These are phyloP conservation scores for Penicillium sp. DNA, from an alignment of 2,329 filamentous ascomycete genomes.

Conservation along the genomic window DNA sequence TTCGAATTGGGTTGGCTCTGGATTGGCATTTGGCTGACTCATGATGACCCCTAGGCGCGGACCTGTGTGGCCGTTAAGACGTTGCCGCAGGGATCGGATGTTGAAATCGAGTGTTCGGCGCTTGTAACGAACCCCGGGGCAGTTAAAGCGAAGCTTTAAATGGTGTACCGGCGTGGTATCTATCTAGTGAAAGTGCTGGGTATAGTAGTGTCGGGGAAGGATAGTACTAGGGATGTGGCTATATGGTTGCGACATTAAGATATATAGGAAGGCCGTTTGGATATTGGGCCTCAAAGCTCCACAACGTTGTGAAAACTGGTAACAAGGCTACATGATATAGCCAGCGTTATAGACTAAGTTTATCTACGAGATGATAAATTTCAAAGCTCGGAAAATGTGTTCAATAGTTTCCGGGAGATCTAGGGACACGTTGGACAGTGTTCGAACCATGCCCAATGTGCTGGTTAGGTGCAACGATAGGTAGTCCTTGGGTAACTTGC, in stretches of 20 bases:
- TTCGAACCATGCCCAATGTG: not conserved
- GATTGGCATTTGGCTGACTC: not conserved
- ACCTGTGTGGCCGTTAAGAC: constrained; percentile 58
- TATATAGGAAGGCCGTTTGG: not conserved
- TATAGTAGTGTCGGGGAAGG: not conserved
- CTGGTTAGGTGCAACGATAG: not conserved
- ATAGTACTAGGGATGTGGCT: not conserved
- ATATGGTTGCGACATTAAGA: not conserved
- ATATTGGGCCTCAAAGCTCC: not conserved
- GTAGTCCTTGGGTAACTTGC: not conserved
- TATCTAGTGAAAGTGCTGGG: not conserved
- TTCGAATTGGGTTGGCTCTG: not conserved
- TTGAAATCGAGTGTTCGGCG: constrained; percentile 60
- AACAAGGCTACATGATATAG: not conserved
- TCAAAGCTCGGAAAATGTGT: not conserved
- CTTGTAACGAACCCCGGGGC: constrained; percentile 30
- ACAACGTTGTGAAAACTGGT: not conserved
- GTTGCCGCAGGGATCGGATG: constrained; percentile 56
- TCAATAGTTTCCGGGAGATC: not conserved
- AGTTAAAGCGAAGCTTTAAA: constrained; percentile 26
- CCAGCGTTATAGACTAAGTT: not conserved
- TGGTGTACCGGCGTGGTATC: not conserved
- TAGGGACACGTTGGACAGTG: not conserved
- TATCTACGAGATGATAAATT: not conserved
- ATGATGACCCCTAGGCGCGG: constrained; percentile 28